phyloP scores from a whole-genome alignment of 2,329 filamentous ascomycete genomes.

The Pseudogymnoascus sp. region DNA sequence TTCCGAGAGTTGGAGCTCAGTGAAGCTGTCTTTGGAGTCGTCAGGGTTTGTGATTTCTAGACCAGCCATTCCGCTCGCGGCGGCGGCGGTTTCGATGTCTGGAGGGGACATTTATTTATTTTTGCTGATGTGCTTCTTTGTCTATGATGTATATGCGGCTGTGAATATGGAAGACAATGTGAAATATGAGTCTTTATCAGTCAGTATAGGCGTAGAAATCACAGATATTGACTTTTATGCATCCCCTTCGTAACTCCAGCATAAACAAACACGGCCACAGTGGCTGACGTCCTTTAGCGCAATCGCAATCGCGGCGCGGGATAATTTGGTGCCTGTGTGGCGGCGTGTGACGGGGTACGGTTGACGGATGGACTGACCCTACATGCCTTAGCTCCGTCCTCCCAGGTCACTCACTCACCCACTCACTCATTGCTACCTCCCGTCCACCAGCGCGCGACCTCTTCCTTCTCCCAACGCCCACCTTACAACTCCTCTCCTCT shows the following conservation, averaged over 20 bases:
- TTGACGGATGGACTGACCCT: constrained; percentile 7
- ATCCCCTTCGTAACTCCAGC: neutral
- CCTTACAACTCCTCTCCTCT: neutral
- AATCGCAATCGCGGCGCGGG: neutral
- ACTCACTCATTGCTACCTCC: constrained; percentile 6
- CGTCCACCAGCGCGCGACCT: neutral
- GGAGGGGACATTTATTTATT: constrained; percentile 1
- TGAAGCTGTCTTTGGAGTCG: neutral
- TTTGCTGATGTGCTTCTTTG: neutral
- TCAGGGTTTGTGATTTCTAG: neutral
- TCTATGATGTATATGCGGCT: neutral
- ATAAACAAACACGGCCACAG: constrained; percentile 9
- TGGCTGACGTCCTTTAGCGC: constrained; percentile 5
- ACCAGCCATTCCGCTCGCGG: constrained; percentile 1
- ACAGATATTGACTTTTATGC: neutral
- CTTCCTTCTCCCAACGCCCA: neutral
- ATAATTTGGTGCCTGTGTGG: constrained; percentile 7
- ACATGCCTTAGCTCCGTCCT: constrained; percentile 3
- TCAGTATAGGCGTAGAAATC: neutral
- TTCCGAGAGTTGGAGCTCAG: constrained; percentile 48
- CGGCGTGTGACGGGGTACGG: constrained; percentile 5
- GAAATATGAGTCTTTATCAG: neutral
- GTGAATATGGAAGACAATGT: neutral
- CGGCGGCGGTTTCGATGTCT: neutral
- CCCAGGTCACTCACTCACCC: constrained; percentile 7